Evolutionary conservation across 2,329 filamentous ascomycete genomes (phyloP), one percentile per base, ranked within the genome.

Genomic region (Cercospora nicotianae): DNA sequence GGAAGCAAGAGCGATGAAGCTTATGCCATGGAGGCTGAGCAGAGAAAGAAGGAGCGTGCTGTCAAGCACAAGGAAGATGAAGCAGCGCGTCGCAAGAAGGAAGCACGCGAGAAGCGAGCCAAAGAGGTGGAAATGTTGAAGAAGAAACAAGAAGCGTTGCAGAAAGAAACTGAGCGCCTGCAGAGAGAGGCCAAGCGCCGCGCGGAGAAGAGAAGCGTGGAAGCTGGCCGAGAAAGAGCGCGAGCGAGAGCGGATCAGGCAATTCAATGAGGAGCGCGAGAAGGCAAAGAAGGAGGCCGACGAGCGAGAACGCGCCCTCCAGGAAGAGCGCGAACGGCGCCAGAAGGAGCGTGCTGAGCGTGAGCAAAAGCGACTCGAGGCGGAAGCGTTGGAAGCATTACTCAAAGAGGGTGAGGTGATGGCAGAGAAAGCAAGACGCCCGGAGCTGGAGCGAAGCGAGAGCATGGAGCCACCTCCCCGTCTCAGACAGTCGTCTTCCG

Each of bases 1-100:
- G 91, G 91, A 18, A 83, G 86, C 59, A 93, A 91, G 78, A 91
- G 88, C 1, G 91, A 94, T 72, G 87, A 89, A 65, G 88, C 90
- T 60, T 94, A 93, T 77, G 88, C 87, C 1, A 85, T 85, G 58
- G 90, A 92, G 67, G 89, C 89, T 1, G 85, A 87, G 9, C 82
- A 81, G 6, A 87, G 88, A 60, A 83, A 86, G 36, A 83, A 84
- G 8, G 86, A 89, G 64, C 86, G 91, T 10, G 87, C 89, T 69
- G 84, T 84, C 36, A 82, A 88, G 9, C 84, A 88, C 64, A 86
- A 89, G 58, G 87, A 89, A 72, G 80, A 89, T 18, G 83, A 85
- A 63, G 83, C 83, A 55, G 85, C 87, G 71, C 86, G 90, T 70
- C 83, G 83, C 20, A 86, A 87, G 64, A 81, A 80, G 68, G 86